phyloP scores from a whole-genome alignment of 2,329 filamentous ascomycete species.

The Pyricularia pennisetigena region DNA sequence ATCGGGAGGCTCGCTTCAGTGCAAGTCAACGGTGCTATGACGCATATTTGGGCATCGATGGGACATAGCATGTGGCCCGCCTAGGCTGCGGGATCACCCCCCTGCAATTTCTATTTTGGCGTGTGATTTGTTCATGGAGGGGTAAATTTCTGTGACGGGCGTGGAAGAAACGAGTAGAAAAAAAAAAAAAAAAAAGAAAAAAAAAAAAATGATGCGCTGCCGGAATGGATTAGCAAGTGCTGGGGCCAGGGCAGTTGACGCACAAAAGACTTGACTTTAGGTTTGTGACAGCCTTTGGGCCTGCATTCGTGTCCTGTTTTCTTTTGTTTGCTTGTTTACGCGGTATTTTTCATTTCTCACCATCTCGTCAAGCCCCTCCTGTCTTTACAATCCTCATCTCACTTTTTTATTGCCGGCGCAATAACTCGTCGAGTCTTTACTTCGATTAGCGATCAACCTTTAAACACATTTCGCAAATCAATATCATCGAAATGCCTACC shows the following conservation, averaged over 20 bases:
- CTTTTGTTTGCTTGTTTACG: not conserved
- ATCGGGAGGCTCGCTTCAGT: not conserved
- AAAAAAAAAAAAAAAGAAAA: too few species aligned
- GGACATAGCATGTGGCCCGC: not conserved
- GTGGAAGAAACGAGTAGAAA: not conserved
- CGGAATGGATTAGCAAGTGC: not conserved
- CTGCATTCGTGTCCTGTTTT: not conserved
- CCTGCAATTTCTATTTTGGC: not conserved
- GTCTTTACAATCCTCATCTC: not conserved
- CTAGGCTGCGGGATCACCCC: not conserved
- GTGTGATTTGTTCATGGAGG: not conserved
- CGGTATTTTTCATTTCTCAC: not conserved
- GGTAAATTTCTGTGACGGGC: not conserved
- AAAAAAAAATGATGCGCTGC: too few species aligned
- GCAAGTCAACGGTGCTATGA: not conserved
- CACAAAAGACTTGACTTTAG: not conserved
- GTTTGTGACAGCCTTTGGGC: not conserved
- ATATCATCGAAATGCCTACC: conserved; percentile 20
- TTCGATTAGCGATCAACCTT: not conserved
- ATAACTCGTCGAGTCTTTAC: not conserved
- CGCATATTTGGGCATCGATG: not conserved
- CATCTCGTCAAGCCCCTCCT: not conserved
- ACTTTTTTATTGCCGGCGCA: not conserved
- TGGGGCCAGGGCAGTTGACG: not conserved
- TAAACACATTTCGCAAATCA: not conserved